Conservation (phyloP, 495 filamentous ascomycete genomes). For the Xanthoparmelia taractica region DNA sequence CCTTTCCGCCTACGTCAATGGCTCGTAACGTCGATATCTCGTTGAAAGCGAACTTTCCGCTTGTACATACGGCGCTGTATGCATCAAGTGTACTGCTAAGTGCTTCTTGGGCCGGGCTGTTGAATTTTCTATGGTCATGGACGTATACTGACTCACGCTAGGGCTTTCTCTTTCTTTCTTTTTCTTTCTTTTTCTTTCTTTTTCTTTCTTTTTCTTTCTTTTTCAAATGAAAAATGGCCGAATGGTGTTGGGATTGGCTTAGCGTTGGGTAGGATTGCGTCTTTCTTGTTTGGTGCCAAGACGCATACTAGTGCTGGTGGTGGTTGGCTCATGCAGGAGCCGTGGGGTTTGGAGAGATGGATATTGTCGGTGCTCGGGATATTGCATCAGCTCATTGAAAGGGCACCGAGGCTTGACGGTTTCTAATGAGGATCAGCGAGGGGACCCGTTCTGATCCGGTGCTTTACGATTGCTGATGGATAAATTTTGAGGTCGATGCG, state of each 20-base stretch:
- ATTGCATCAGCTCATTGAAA: background rate
- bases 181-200: too few species aligned
- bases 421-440: background rate
- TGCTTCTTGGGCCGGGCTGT: background rate
- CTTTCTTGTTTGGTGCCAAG: background rate
- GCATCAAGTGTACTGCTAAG: background rate
- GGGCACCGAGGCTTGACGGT: background rate
- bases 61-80: background rate
- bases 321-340: background rate
- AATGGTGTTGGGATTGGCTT: background rate
- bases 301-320: background rate
- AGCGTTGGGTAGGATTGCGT: background rate
- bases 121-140: background rate
- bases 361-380: background rate
- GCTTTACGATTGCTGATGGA: background rate
- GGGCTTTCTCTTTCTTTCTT: background rate
- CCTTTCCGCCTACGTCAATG: background rate
- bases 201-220: background rate
- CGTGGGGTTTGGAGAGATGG: too few species aligned
- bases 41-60: background rate
- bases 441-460: background rate
- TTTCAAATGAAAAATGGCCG: background rate
- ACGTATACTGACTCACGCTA: background rate
- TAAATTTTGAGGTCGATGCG: background rate
- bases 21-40: background rate